Evolutionary conservation across 257 asterid species (phyloP).

Genomic region (Agastache rugosa): DNA sequence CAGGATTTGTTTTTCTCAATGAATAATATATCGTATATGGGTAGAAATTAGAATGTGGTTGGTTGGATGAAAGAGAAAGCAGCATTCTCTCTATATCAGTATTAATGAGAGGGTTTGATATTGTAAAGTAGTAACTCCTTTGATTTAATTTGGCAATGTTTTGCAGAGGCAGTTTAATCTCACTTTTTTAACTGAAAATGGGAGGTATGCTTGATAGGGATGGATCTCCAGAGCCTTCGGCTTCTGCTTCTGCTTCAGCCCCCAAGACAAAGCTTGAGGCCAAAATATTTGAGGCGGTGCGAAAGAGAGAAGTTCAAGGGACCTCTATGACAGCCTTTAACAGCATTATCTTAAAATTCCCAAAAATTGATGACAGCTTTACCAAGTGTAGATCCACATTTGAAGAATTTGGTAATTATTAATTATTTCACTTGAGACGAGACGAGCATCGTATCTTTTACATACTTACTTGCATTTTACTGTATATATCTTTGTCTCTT

Average conservation of each 20-base stretch:
- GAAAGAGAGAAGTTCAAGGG: slow-evolving; percentile 72
- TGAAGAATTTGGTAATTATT: slow-evolving; percentile 67
- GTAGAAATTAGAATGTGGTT: no score
- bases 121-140: not conserved
- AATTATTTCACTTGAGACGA: not conserved
- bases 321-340: slow-evolving; percentile 70
- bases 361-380: slow-evolving; percentile 80
- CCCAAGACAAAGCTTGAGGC: slow-evolving; percentile 84
- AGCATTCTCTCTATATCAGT: not conserved
- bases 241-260: slow-evolving; percentile 39
- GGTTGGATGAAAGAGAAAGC: no score
- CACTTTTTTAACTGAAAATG: slow-evolving; percentile 46
- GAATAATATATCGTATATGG: no score
- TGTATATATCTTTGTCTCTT: not conserved
- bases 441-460: not conserved
- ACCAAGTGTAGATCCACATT: slow-evolving; percentile 73
- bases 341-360: slow-evolving; percentile 77
- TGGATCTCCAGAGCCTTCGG: slow-evolving; percentile 47
- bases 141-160: not conserved
- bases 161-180: slow-evolving; percentile 29
- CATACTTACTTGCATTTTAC: no score
- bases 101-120: not conserved
- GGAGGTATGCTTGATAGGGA: slow-evolving; percentile 67
- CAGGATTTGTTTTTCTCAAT: not conserved
- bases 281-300: slow-evolving; percentile 66